Percentiles rank a stretch among this genome's conserved stretches.
phyloP scores from a whole-genome alignment of 176 grass and related monocot genomes.

The Pharus latifolius region DNA sequence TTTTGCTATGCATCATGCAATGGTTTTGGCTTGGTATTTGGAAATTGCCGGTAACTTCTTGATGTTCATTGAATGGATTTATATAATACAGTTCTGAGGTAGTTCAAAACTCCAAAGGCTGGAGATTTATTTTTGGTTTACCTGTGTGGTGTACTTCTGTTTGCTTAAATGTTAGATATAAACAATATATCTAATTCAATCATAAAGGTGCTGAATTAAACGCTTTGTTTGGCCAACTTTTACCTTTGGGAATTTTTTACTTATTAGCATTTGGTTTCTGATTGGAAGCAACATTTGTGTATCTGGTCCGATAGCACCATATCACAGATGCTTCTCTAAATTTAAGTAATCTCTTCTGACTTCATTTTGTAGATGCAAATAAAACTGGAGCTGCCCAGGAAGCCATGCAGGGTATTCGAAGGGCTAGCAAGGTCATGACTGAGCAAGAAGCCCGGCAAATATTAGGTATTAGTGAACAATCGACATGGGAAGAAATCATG shows the following conservation, averaged over 20 bases:
- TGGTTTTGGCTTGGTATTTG: not conserved
- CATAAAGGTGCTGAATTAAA: not conserved
- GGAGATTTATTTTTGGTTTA: not conserved
- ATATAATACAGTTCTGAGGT: not conserved
- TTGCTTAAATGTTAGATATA: not conserved
- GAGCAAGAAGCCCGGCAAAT: constrained; percentile 88
- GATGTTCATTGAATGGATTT: not conserved
- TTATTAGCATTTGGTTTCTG: not conserved
- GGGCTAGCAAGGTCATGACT: constrained; percentile 54
- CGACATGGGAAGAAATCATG: constrained; percentile 68
- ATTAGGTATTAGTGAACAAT: constrained; percentile 55
- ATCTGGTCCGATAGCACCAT: not conserved
- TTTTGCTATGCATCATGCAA: not conserved
- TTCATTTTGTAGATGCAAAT: constrained; percentile 53
- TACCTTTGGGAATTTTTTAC: not conserved
- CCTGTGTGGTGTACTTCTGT: no score
- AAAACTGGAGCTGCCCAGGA: constrained; percentile 81
- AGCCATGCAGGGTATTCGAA: constrained; percentile 63
- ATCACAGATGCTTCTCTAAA: not conserved
- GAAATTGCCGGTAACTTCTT: not conserved
- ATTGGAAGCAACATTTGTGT: not conserved
- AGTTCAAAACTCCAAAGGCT: not conserved
- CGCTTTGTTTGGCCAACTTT: not conserved
- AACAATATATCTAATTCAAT: not conserved
- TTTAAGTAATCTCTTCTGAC: not conserved